Evolutionary conservation across 2,329 filamentous ascomycete species (phyloP), one percentile per base, ranked within the genome.

Genomic region (Penicillium rolfsii): DNA sequence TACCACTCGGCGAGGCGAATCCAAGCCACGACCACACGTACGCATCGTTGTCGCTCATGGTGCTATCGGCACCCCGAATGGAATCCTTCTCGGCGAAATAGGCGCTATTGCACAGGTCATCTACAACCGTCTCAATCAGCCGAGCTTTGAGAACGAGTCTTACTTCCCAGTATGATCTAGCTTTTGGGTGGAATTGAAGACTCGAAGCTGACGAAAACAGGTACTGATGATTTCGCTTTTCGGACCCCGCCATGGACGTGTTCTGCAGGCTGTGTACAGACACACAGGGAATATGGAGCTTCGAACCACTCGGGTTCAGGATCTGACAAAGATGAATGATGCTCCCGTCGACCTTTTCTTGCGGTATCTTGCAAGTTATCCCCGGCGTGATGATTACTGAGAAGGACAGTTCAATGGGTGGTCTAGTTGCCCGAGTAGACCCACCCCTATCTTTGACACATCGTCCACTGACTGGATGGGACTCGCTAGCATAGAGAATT

Each of bases 151-250:
- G 19, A 30, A 54, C 14, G 52, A 54, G 26, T 54, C 52, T 24
- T 54, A 43, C 26, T 54, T 54, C 12, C 52, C 52, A 24, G 52
- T 54, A 33, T 11, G 36, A 30, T 36, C 24, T n/a, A 12, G 24
- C 19, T 16, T 24, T 24, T 19, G 16, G 8, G 3, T 16, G 4
- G 6, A 28, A 19, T 2, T 0, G 2, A n/a, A 6, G 22, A 30
- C 7, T 9, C 12, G 24, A 24, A 40, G 35, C 50, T 53, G n/a
- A 53, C 11, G 22, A 28, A 12, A 9, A 19, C 24, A 54, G 52
- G 52, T 54, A 19, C 38, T 54, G n/a, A 9, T 54, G 52, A 22
- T 54, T 7, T 54, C 52, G 22, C 40, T 54, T 41, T 54, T 54
- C 26, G 52, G 52, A 12, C 52, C 52, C 5, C 52, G 52, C n/a